Evolutionary conservation across 345 rosid genomes (phyloP), one percentile per base, ranked within the genome.

Genomic region (Citrus hindsii): DNA sequence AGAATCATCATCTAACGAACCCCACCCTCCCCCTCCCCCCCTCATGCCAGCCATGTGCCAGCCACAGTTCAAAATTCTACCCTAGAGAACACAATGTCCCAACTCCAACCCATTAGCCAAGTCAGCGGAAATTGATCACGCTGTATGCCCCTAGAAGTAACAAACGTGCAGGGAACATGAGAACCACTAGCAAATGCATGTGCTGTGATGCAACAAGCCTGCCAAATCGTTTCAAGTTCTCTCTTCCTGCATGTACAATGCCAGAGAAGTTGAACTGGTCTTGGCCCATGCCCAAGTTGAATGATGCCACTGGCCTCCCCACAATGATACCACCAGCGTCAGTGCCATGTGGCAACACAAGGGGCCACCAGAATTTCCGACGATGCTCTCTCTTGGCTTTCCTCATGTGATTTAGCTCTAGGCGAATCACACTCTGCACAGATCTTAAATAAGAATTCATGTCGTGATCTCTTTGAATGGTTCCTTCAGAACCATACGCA

Each of bases 381-480:
- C 86, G 91, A 42, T 82, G 83, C 73, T 90, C 92, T 69, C 90
- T 86, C 77, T 77, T 89, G 33, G 86, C 82, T 85, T 87, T 91
- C 81, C 95, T 81, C 73, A 92, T 83, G 69, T 67, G 93, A 46
- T 84, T 92, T 61, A 89, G 85, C 82, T 97, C 98, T 28, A 84
- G 90, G 25, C 97, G 87, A 7, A 94, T 84, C 79, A 97, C 93
- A 10, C 75, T 76, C 37, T 89, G 84, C 68, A 97, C 86, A 19
- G 89, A 92, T 80, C 72, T 89, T 51, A 94, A 80, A 83, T 97
- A 97, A 18, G 98, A 93, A 75, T 85, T 90, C 92, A 97, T 88
- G 87, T 97, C 98, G 32, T 97, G 99, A 80, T 97, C 92, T 85
- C 97, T 90, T 62, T 88, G 89, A 78, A 97, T 92, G 82, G 89